Evolutionary conservation across 148 eudicot genomes (phyloP), one percentile per base, ranked within the genome.

Genomic region (Vaccinium corymbosum): DNA sequence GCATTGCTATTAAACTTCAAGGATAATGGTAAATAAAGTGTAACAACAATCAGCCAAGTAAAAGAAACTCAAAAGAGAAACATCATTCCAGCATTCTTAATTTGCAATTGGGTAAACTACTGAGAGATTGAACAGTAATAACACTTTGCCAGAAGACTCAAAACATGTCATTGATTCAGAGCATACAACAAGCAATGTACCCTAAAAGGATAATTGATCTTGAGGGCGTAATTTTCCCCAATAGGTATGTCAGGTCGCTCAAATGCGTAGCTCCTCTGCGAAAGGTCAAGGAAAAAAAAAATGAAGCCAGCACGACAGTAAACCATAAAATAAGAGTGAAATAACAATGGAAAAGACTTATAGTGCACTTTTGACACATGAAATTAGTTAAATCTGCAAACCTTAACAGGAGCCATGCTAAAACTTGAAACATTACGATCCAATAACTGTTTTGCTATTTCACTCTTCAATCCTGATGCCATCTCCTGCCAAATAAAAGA

Each of bases 401-500:
- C 99, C 99, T 97, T 97, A 61, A 95, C 99, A 74, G 98, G 98
- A 32, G 92, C 86, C 98, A 93, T 97, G 92, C 91, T 91, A 85
- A 94, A 94, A 85, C 88, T 90, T 55, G 96, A 92, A 81, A 97
- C 94, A 87, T 95, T 94, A 56, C 88, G 92, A 71, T 93, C 93
- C 50, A 95, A 64, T 85, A 97, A 86, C 72, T 85, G 90, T 35
- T 93, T 85, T 48, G 89, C 75, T 3, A 95, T 80, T 88, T 97
- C 97, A 82, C 83, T 80, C 86, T 97, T 97, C 89, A 97, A 86
- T 71, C 90, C 98, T 64, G 94, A 92, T 49, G 94, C 96, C 85
- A 91, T 91, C 85, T 91, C 96, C 99, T 97, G 59, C 80, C 32
- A 82, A 38, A 84, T 10, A 42, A 11, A 50, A 80, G 14, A n/a